Evolutionary conservation across 2,329 filamentous ascomycete genomes (phyloP).

Genomic region (Sporothrix humicola): DNA sequence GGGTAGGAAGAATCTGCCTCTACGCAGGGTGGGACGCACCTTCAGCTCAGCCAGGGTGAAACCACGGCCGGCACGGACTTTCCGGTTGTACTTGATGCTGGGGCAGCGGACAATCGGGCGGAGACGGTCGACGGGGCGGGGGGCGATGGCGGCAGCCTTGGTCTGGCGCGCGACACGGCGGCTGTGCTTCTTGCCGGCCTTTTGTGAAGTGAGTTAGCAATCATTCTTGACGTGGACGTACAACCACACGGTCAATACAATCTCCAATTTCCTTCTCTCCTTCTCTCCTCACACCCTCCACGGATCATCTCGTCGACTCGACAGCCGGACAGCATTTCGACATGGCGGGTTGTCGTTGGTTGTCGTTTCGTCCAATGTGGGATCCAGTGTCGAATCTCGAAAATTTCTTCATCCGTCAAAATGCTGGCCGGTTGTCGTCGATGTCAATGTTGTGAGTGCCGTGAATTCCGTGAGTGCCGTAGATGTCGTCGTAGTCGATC

Average conservation of each 20-base stretch:
- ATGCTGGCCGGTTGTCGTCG: slow-evolving; percentile 26
- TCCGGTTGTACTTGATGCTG: slow-evolving; percentile 98
- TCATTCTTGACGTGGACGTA: background rate
- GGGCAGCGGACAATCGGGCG: slow-evolving; percentile 97
- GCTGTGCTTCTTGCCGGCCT: slow-evolving; percentile 96
- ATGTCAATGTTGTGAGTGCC: background rate
- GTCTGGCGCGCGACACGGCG: slow-evolving; percentile 88
- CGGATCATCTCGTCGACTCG: background rate
- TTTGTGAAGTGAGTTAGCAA: slow-evolving; percentile 40
- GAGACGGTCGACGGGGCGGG: slow-evolving; percentile 95
- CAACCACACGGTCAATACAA: background rate
- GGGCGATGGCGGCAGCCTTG: slow-evolving; percentile 94
- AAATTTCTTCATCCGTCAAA: background rate
- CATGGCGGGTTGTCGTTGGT: background rate
- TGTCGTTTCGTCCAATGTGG: background rate
- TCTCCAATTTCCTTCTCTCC: background rate
- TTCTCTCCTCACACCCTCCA: background rate
- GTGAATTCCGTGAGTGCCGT: no score
- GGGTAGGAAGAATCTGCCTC: background rate
- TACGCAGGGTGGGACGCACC: slow-evolving; percentile 61
- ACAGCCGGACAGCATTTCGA: slow-evolving; percentile 7
- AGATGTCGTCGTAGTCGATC: slow-evolving; percentile 21
- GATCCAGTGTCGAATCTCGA: background rate
- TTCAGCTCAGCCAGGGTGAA: slow-evolving; percentile 98
- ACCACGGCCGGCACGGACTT: slow-evolving; percentile 92